Base-by-base conservation (phyloP, 1,284 basidiomycete genomes). In the Coniferiporia sulphurascens region DNA sequence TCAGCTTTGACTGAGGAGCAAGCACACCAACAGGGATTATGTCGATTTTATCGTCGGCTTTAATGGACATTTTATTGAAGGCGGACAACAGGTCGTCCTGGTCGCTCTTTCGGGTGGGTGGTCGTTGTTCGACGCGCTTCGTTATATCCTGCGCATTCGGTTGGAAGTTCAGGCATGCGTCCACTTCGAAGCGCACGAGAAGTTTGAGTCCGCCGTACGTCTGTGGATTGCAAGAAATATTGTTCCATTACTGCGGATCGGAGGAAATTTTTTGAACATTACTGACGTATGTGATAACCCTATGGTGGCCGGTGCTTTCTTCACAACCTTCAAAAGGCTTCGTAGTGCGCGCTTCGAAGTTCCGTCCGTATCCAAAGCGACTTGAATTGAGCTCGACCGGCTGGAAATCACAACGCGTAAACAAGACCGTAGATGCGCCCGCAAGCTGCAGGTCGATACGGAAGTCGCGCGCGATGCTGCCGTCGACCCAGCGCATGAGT, bases 221-320 rank as follows among this genome's bases (percentile, higher is more conserved):
- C 70, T 74, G 45, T 22, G 35, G 9, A 32, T 21, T 8, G 35
- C 8, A 38, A 32, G 12, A 45, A 48, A 34, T 17, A 17, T 22
- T 10, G n/a, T 48, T 10, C 48, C 43, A 12, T 15, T 41, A 15
- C 13, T 12, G 19, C 17, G 17, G 36, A 7, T 38, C 10, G n/a
- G 36, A 3, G 35, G 76, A 58, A 62, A 27, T 3, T 3, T 27
- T 27, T 5, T 5, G 27, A 27, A 5, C 2, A 27, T 27, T 9
- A 46, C 74, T 58, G 62, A 77, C 76, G 19, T 74, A 74, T 55
- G 67, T 65, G 43, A 76, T 64, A 27, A 72, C 68, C 7, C 75
- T 70, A 52, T 76, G 66, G 43, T 76, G 76, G 1, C 69, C 71
- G 0, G 67, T 43, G 60, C 70, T 69, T 34, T 65, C 63, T 43